Conservation (phyloP, 169 alveolate genomes). For the Condylostoma magnum region DNA sequence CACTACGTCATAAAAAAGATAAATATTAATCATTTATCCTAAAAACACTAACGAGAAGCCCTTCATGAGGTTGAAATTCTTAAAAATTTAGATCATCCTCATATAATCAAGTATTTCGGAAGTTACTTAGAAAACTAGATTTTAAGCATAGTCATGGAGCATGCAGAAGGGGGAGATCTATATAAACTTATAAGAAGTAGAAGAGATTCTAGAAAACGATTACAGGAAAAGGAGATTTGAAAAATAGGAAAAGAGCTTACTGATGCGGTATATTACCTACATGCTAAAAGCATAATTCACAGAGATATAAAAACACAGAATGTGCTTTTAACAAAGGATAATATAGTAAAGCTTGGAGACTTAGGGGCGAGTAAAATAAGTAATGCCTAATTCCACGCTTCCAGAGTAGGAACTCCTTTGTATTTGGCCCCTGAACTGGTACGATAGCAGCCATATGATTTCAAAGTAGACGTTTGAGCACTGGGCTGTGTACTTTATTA, state of each 20-base stretch:
- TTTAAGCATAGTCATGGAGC: conserved; percentile 80
- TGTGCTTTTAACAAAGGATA: conserved; percentile 74
- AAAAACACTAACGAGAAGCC: conserved; percentile 68
- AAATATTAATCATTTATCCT: conserved; percentile 61
- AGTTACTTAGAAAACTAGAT: conserved; percentile 74
- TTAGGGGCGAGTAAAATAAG: conserved; percentile 84
- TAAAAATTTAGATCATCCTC: conserved; percentile 68
- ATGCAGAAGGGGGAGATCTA: conserved; percentile 84
- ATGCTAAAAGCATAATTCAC: conserved; percentile 76
- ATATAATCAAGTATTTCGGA: conserved; percentile 71
- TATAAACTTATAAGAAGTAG: conserved; percentile 57
- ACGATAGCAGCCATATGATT: conserved; percentile 79
- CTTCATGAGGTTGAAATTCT: conserved; percentile 76
- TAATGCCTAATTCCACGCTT: conserved; percentile 55
- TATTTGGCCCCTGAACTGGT: conserved; percentile 84
- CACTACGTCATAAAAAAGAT: conserved; percentile 77
- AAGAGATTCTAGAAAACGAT: conserved; percentile 51
- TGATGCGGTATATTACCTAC: conserved; percentile 71
- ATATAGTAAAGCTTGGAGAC: conserved; percentile 73
- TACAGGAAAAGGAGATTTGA: conserved; percentile 74
- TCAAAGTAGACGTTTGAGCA: conserved; percentile 86
- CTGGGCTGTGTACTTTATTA: conserved; percentile 78
- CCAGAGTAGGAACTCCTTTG: conserved; percentile 88
- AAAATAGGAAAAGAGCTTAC: conserved; percentile 59
- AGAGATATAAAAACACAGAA: conserved; percentile 84